A percentile compares a stretch with the other conserved stretches of the same genome.
Conservation (phyloP, 2,329 filamentous ascomycete species). For the Pyricularia sp. region DNA sequence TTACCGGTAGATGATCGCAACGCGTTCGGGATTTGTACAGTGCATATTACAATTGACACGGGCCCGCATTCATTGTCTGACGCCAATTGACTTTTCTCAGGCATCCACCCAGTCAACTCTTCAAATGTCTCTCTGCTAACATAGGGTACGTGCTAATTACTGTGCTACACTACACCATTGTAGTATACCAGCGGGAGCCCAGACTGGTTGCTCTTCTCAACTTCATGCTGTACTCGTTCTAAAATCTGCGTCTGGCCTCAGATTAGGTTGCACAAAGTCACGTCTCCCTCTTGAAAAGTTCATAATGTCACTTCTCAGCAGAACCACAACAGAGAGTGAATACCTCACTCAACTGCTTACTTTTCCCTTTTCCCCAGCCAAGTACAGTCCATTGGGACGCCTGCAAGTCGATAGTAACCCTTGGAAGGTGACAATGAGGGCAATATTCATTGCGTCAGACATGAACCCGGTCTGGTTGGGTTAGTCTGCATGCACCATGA, state of each 20-base stretch:
- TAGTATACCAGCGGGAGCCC: background rate
- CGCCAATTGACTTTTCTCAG: too few relatives aligned
- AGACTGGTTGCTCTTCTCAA: background rate
- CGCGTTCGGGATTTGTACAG: background rate
- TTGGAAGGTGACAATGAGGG: background rate
- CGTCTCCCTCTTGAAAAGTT: background rate
- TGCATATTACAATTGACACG: background rate
- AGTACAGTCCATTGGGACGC: background rate
- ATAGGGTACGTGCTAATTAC: too few relatives aligned
- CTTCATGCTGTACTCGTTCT: background rate
- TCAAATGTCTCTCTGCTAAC: background rate
- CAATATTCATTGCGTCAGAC: background rate
- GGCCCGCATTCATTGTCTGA: background rate
- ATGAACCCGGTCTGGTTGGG: background rate
- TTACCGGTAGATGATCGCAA: background rate
- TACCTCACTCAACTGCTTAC: background rate
- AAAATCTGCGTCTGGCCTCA: background rate
- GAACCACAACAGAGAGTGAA: background rate
- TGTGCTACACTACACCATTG: too few relatives aligned
- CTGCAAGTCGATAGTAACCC: background rate
- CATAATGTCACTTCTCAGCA: background rate
- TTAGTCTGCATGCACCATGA: background rate
- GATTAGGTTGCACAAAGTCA: background rate
- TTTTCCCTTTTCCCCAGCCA: background rate
- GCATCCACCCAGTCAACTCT: background rate